Base-by-base conservation (phyloP, 2,329 filamentous ascomycete genomes). In the Zopfia rhizophila region DNA sequence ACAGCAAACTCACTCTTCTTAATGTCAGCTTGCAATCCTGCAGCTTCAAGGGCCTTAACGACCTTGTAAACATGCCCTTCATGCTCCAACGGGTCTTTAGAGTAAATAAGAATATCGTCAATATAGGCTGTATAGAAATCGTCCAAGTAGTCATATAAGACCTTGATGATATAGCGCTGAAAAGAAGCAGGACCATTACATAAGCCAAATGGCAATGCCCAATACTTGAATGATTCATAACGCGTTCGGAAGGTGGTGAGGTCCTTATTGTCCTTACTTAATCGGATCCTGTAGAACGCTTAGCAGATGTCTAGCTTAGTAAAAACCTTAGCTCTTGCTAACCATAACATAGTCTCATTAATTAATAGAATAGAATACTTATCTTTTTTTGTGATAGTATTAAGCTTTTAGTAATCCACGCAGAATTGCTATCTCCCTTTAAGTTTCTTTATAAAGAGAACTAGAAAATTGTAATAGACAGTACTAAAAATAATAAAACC, bases 241-340 rank as follows among this genome's bases (percentile, higher is more conserved):
- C 55, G 39, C 2, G 51, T 71, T 14, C 46, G 17, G 40, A 73
- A 75, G 10, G 24, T 14, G 13, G 24, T 1, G 51, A 55, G 24
- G 48, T 72, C 47, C 68, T 73, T 56, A 51, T 70, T 45, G 17
- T 12, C 38, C 38, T 25, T 8, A 18, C 7, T 18, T 21, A 36
- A 39, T 33, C 10, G 25, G 37, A 41, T 44, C 36, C 11, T 35
- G 47, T 11, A 43, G 45, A 22, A 50, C 22, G 18, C 2, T 27
- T 40, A 35, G 27, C 13, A 18, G 18, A 41, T 73, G 42, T 69
- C 70, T 14, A 75, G 48, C 33, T 66, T 73, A 22, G 56, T 70
- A 38, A 65, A 68, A 22, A 51, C 54, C 19, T 56, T 51, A 3
- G 50, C 51, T 21, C 46, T 25, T 4, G 32, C 21, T 10, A 75